Evolutionary conservation across 768 basidiomycete species (phyloP).

Genomic region (Paxillus ammoniavirescens): DNA sequence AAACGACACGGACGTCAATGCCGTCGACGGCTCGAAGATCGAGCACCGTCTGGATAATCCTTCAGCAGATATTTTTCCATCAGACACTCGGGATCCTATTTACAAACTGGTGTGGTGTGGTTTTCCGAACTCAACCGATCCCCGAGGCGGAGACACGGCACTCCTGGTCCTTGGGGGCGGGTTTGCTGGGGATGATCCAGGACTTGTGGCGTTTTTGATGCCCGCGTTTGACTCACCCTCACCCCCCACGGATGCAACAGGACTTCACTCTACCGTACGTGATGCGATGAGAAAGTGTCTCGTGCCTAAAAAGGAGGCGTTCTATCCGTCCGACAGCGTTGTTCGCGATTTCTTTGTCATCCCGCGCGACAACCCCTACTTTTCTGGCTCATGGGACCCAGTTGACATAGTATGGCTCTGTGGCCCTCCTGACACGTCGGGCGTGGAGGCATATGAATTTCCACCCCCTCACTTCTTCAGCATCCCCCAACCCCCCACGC

Average conservation of each 20-base stretch:
- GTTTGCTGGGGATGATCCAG: conserved; percentile 48
- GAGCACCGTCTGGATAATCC: conserved; percentile 32
- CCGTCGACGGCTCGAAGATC: conserved; percentile 48
- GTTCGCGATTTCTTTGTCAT: conserved; percentile 80
- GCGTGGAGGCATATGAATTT: conserved; percentile 64
- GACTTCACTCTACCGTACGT: conserved; percentile 43
- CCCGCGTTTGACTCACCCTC: conserved; percentile 62
- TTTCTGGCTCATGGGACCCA: conserved; percentile 64
- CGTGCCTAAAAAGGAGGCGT: conserved; percentile 44
- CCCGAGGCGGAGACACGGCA: conserved; percentile 68
- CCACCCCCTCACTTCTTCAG: conserved; percentile 52
- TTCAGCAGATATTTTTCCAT: conserved; percentile 5
- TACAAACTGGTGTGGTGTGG: conserved; percentile 87
- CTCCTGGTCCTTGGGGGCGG: conserved; percentile 80
- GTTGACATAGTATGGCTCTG: conserved; percentile 62
- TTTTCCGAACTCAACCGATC: conserved; percentile 63
- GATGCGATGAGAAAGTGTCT: conserved; percentile 66
- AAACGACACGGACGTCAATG: conserved; percentile 51
- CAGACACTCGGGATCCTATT: conserved; percentile 60
- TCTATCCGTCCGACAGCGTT: conserved; percentile 56
- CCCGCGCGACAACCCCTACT: conserved; percentile 71
- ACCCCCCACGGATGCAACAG: conserved; percentile 33
- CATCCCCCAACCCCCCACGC: not conserved
- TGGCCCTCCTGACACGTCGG: conserved; percentile 48
- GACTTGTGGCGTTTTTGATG: conserved; percentile 67